Base-by-base conservation (phyloP, 1,284 basidiomycete genomes). In the Rhodofomes roseus region DNA sequence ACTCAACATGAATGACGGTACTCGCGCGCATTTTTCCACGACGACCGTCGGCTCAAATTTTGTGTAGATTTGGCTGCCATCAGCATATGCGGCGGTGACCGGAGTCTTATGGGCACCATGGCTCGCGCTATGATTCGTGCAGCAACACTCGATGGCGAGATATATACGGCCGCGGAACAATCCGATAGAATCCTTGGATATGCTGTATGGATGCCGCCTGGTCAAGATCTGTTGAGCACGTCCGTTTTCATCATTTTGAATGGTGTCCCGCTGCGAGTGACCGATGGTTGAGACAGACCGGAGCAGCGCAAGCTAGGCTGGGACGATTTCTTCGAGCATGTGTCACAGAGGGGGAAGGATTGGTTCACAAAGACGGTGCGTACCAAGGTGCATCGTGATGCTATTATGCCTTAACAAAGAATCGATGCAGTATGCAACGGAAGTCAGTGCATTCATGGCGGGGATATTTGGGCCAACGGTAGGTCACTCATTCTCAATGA, bases 121-220 rank as follows among this genome's bases (percentile, higher is more conserved):
- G 63, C 55, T 5, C 60, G 63, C 0, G 63, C 61, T 12, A 65
- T 67, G 64, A 40, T 68, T 27, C 58, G 40, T 18, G 67, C 66
- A 6, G 64, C 64, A 4, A 55, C 61, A 18, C 55, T 58, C 14
- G 60, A 60, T 25, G 67, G 67, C 9, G 64, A 67, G 29, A 64
- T 62, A 37, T 67, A 66, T 55, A 58, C 64, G 16, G 67, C 67
- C 0, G 57, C 46, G 2, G 55, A 64, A 31, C 60, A 58, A 31
- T 57, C 53, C 8, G 62, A 44, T 20, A 61, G 60, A 20, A 52
- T 67, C 1, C 50, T 65, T 2, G 67, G 67, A 0, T 68, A 54
- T 57, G 44, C 63, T 36, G 59, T 64, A 20, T 62, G 62, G 58
- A 65, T 62, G 56, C 67, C 67, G 1, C 65, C 65, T 2, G 62